These are phyloP conservation scores for Thermothelomyces thermophilus DNA, from an alignment of 2,329 filamentous ascomycete genomes.

Conservation along the genomic window DNA sequence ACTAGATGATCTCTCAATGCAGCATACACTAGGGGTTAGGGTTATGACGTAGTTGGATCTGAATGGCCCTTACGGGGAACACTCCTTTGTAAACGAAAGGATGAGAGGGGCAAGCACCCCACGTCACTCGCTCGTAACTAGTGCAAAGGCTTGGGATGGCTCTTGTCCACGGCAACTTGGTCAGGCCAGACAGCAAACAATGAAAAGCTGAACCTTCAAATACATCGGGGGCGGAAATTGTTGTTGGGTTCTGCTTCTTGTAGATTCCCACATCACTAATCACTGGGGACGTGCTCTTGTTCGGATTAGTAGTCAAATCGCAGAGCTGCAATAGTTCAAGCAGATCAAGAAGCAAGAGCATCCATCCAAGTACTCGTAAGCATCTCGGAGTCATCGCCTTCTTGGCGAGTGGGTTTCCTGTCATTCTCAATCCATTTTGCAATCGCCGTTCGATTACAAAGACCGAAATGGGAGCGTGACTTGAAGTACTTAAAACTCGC, in stretches of 20 bases:
- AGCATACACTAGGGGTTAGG: conserved; percentile 11
- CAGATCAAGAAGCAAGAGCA: no score
- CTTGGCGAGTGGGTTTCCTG: not conserved
- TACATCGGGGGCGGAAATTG: no score
- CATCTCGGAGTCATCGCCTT: not conserved
- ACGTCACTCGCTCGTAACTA: conserved; percentile 12
- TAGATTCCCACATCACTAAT: no score
- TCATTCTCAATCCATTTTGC: not conserved
- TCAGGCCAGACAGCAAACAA: no score
- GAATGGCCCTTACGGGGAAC: no score
- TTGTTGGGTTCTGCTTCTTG: no score
- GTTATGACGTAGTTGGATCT: conserved; percentile 16
- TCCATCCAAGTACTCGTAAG: not conserved
- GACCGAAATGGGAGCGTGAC: not conserved
- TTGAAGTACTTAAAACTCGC: not conserved
- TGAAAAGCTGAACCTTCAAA: no score
- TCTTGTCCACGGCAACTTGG: no score
- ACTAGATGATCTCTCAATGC: not conserved
- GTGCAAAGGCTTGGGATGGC: not conserved
- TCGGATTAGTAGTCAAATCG: no score
- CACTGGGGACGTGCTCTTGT: no score
- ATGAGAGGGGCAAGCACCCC: conserved; percentile 1
- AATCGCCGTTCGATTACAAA: not conserved
- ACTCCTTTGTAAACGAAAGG: not conserved
- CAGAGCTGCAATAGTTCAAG: no score